A percentile compares a stretch with the other conserved stretches of the same genome.
Evolutionary conservation across 2,329 filamentous ascomycete genomes (phyloP).

Genomic region (Ilyonectria sp.): DNA sequence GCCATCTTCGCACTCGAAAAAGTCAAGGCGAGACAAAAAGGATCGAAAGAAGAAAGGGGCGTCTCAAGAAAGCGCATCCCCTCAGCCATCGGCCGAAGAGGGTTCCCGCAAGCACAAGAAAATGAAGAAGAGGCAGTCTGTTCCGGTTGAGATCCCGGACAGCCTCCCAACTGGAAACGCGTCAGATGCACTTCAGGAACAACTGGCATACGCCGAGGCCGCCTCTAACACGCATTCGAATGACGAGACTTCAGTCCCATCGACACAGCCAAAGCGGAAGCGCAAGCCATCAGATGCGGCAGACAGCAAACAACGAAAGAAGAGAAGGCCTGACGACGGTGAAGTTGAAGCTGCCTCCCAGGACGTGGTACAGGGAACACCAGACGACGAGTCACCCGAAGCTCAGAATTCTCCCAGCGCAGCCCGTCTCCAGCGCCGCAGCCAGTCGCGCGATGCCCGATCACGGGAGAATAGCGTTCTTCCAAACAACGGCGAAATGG

Average conservation of each 20-base stretch:
- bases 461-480: constrained; percentile 48
- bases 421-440: constrained; percentile 43
- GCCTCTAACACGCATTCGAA: constrained; percentile 29
- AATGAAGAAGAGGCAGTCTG: constrained; percentile 45
- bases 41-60: constrained; percentile 48
- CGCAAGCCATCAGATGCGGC: constrained; percentile 50
- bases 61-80: constrained; percentile 36
- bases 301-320: constrained; percentile 54
- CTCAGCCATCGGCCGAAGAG: constrained; percentile 34
- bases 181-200: constrained; percentile 25
- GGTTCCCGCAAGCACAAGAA: constrained; percentile 46
- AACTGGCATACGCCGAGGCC: constrained; percentile 28
- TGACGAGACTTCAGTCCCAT: constrained; percentile 38
- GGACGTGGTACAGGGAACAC: constrained; percentile 41
- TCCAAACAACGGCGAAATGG: constrained; percentile 41
- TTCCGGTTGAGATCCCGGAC: constrained; percentile 39
- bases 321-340: constrained; percentile 47
- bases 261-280: constrained; percentile 51
- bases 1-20: constrained; percentile 40
- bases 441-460: constrained; percentile 38
- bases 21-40: constrained; percentile 53
- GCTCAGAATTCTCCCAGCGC: constrained; percentile 49
- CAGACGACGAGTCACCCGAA: constrained; percentile 36
- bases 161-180: constrained; percentile 33
- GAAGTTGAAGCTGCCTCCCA: constrained; percentile 37